Percentiles rank a stretch among this genome's conserved stretches.
These are phyloP conservation scores for Solanum pennellii DNA, from an alignment of 257 asterid species.

Conservation along the genomic window DNA sequence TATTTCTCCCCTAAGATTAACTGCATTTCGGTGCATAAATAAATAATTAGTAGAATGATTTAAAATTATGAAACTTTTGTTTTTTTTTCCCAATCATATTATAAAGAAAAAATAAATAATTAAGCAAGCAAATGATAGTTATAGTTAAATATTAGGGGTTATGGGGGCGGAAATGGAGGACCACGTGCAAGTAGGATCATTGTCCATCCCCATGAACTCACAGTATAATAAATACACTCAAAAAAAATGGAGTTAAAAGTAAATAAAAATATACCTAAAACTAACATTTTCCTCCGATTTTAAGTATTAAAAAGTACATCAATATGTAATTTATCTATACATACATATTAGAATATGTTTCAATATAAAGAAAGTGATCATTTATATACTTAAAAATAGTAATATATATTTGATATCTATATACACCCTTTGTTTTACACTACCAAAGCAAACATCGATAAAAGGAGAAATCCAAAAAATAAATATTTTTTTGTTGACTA, in stretches of 20 bases:
- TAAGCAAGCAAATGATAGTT: not conserved
- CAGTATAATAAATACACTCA: slow-evolving; percentile 11
- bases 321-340: no score
- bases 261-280: not conserved
- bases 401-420: not conserved
- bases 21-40: not conserved
- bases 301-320: no score
- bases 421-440: not conserved
- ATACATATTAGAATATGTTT: not conserved
- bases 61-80: not conserved
- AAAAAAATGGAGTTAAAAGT: not conserved
- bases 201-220: slow-evolving; percentile 48
- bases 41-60: not conserved
- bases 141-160: slow-evolving; percentile 7
- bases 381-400: no score
- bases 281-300: not conserved
- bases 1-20: not conserved
- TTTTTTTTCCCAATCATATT: not conserved
- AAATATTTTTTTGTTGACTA: not conserved
- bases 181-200: slow-evolving; percentile 42
- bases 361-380: not conserved
- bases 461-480: not conserved
- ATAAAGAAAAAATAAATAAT: not conserved
- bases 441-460: not conserved
- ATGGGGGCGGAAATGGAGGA: slow-evolving; percentile 21